These are phyloP conservation scores for Acacia confusa DNA, from an alignment of 306 rosid genomes.

Conservation along the genomic window DNA sequence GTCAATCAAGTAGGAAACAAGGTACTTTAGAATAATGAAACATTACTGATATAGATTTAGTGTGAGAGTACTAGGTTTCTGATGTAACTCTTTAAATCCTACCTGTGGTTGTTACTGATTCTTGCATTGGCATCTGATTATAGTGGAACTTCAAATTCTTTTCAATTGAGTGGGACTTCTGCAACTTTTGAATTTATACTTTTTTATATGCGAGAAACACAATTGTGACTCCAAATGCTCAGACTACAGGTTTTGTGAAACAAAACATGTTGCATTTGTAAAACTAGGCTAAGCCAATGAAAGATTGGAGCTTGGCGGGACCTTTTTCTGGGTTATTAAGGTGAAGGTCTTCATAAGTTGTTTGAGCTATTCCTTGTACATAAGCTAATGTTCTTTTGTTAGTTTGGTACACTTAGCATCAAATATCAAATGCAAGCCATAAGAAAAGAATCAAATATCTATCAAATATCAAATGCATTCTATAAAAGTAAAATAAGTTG, in stretches of 20 bases:
- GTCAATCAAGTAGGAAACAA: constrained; percentile 23
- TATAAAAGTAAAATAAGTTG: not conserved
- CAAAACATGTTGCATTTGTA: not conserved
- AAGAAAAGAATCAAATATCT: no score
- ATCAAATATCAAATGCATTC: no score
- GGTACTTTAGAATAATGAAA: constrained; percentile 10
- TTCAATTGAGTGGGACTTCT: not conserved
- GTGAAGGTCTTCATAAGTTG: not conserved
- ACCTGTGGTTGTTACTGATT: not conserved
- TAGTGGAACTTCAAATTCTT: not conserved
- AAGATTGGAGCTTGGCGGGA: not conserved
- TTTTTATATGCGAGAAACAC: not conserved
- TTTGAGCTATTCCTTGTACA: not conserved
- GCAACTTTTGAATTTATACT: not conserved
- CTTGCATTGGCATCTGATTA: not conserved
- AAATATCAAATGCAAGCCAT: no score
- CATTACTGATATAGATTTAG: not conserved
- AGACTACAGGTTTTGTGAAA: not conserved
- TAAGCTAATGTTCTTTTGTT: not conserved
- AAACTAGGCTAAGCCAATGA: not conserved
- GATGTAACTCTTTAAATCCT: not conserved
- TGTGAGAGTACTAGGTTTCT: not conserved
- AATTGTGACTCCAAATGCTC: not conserved
- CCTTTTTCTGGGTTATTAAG: not conserved
- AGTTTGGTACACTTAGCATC: not conserved